phyloP scores from a whole-genome alignment of 176 grass and related monocot genomes.

The Eragrostis nindensis region DNA sequence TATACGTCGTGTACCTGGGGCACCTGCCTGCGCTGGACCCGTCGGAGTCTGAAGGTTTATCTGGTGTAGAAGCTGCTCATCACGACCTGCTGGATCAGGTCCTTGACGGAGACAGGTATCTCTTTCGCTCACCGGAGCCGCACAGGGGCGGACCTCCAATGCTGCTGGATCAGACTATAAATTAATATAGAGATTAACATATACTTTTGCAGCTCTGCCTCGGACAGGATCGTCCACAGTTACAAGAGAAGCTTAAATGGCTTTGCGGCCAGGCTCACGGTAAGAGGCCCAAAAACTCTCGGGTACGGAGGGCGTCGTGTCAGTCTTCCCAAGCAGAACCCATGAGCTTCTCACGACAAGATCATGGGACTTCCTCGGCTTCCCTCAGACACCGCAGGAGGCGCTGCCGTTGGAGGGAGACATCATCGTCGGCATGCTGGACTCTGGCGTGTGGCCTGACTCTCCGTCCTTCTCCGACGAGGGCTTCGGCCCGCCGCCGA shows the following conservation, averaged over 20 bases:
- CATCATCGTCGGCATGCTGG: constrained; percentile 44
- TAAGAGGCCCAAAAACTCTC: neutral
- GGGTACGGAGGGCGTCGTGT: constrained; percentile 29
- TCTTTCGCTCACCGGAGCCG: too few relatives aligned
- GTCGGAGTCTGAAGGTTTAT: neutral
- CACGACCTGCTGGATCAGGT: constrained; percentile 16
- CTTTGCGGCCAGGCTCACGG: constrained; percentile 35
- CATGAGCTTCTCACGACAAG: constrained; percentile 33
- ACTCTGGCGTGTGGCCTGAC: constrained; percentile 46
- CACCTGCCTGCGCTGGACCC: neutral
- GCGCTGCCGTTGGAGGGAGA: constrained; percentile 28
- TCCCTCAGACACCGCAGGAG: constrained; percentile 6
- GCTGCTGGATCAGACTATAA: too few relatives aligned
- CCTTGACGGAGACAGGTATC: neutral
- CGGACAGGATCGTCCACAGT: constrained; percentile 35
- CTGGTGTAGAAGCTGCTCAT: constrained; percentile 7
- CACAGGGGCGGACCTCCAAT: too few relatives aligned
- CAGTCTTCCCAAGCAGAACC: constrained; percentile 9
- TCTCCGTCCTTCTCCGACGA: constrained; percentile 26
- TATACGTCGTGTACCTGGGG: constrained; percentile 36
- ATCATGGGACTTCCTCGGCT: constrained; percentile 46
- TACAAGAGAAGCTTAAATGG: constrained; percentile 33
- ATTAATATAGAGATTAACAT: too few relatives aligned
- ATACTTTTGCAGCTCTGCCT: neutral
- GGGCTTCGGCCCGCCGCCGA: constrained; percentile 35